Evolutionary conservation across 768 basidiomycete species (phyloP), one percentile per base, ranked within the genome.

Genomic region (Boletus insuetus): DNA sequence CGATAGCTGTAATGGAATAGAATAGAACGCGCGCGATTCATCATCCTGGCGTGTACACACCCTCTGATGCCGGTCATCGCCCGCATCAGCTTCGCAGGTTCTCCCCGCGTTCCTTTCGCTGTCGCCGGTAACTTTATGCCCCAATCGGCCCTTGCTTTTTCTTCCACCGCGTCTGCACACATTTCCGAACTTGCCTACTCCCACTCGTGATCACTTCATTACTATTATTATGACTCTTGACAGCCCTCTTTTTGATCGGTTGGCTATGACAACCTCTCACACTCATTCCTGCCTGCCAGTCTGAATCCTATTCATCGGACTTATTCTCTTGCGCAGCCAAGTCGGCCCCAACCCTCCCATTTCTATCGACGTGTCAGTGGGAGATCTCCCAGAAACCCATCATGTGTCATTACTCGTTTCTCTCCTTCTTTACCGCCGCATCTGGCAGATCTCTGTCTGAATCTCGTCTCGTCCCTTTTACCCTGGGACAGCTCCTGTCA

Each of bases 51-150:
- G 14, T 35, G 34, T 14, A 6, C 34, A 35, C 34, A 14, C 34
- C 34, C 34, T 63, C 61, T 62, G 61, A 58, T 56, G 51, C 51
- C 58, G 58, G 58, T 46, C 58, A 47, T 61, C 44, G 58, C 59
- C 58, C 58, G 47, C 59, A 61, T 56, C 59, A 60, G 16, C 59
- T 60, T 66, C 60, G 51, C 64, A 55, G 54, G 42, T 65, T 67
- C 65, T 49, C 53, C 62, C 53, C 63, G 55, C 59, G 60, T 62
- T 62, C 61, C 58, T 66, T 43, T 66, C 54, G 49, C 53, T 29
- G 31, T 64, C 34, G 34, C 34, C 64, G 64, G 64, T 50, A 65
- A 65, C 65, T 67, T 60, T 66, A 68, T 66, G 51, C 64, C 61
- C 4, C 12, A 65, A 62, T 42, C 53, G 46, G 64, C 29, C 50